Evolutionary conservation across 2,329 filamentous ascomycete genomes (phyloP).

Genomic region (Apiospora rasikravindrae): DNA sequence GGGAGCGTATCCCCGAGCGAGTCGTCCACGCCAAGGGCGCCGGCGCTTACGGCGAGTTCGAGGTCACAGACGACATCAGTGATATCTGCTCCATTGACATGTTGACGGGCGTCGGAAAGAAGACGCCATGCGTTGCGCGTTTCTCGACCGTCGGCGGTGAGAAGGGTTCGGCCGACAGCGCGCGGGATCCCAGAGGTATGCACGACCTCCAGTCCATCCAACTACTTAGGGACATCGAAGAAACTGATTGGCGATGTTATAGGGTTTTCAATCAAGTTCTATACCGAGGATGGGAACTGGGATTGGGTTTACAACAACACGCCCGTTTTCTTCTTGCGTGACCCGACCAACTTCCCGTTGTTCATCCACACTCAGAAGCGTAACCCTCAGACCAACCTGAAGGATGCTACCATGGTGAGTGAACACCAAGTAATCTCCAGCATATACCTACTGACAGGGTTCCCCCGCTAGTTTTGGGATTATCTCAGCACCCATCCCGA

Average conservation of each 20-base stretch:
- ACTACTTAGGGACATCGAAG: conserved; percentile 72
- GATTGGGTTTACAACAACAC: conserved; percentile 76
- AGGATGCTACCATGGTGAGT: conserved; percentile 73
- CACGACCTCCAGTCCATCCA: not conserved
- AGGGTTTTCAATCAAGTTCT: conserved; percentile 76
- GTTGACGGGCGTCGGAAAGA: conserved; percentile 60
- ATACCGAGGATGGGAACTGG: conserved; percentile 76
- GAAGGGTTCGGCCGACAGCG: conserved; percentile 70
- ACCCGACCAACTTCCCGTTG: conserved; percentile 74
- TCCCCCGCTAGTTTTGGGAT: conserved; percentile 46
- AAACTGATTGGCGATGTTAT: conserved; percentile 75
- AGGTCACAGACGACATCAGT: conserved; percentile 53
- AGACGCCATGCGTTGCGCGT: conserved; percentile 63
- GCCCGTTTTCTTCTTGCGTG: conserved; percentile 76
- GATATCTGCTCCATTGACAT: conserved; percentile 51
- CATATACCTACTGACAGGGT: conserved; percentile 24
- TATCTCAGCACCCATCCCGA: conserved; percentile 66
- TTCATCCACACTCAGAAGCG: conserved; percentile 79
- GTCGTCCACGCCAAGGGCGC: conserved; percentile 47
- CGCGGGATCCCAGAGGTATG: conserved; percentile 55
- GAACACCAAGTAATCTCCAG: conserved; percentile 41
- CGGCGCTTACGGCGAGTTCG: conserved; percentile 48
- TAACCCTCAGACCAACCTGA: conserved; percentile 72
- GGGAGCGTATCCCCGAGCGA: conserved; percentile 56
- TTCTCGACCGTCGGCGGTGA: conserved; percentile 77